Percentiles rank a stretch among this genome's conserved stretches.
phyloP scores from a whole-genome alignment of 306 rosid species.

The Medicago arabica region DNA sequence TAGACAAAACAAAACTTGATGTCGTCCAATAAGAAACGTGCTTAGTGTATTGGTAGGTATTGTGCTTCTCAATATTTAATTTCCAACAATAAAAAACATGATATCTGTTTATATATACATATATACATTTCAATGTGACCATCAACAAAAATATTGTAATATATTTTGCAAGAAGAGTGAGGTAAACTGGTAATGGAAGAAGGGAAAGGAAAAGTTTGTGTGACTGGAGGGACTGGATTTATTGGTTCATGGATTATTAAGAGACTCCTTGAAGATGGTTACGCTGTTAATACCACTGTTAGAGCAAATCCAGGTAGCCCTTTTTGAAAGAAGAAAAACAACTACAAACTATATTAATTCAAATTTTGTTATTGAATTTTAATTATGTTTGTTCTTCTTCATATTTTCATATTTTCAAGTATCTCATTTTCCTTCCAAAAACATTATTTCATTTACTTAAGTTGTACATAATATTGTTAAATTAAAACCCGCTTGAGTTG shows the following conservation, averaged over 20 bases:
- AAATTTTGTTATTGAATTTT: too few species aligned
- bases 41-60: too few species aligned
- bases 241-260: constrained; percentile 57
- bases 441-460: too few species aligned
- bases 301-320: constrained; percentile 49
- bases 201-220: constrained; percentile 45
- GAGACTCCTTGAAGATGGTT: constrained; percentile 57
- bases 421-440: not conserved
- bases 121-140: not conserved
- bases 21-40: too few species aligned
- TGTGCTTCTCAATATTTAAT: too few species aligned
- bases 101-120: not conserved
- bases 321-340: not conserved
- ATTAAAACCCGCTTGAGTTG: too few species aligned
- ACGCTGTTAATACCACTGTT: constrained; percentile 52
- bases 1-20: too few species aligned
- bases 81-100: not conserved
- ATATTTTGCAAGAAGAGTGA: not conserved
- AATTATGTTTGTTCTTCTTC: too few species aligned
- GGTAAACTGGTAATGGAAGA: constrained; percentile 26
- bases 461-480: not conserved
- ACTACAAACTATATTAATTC: too few species aligned
- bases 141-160: too few species aligned
- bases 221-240: constrained; percentile 61
- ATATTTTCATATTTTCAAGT: not conserved